Base-by-base conservation (phyloP, 441 rosid species). In the Adansonia gregorii region DNA sequence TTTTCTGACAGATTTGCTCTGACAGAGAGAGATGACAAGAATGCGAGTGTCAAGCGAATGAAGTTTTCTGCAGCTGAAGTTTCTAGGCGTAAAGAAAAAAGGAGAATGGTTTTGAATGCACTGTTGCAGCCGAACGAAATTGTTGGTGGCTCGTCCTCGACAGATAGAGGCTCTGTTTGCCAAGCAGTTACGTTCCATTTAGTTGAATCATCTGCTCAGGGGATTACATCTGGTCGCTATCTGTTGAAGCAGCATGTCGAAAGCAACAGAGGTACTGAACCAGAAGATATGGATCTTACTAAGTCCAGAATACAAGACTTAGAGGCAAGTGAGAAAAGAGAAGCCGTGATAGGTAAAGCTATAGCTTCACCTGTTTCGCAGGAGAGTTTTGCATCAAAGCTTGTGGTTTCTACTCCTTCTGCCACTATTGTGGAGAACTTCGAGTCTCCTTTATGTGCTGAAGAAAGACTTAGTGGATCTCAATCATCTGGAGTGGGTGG, bases 341-440 rank as follows among this genome's bases (percentile, higher is more conserved):
- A 86, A 35, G 35, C 83, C 49, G 79, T 72, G 69, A 48, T 78
- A 46, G 81, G 83, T 78, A 89, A 84, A 80, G 86, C 90, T 78
- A 87, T 85, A 82, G 86, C 94, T 45, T 94, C 97, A 43, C 95
- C 99, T 55, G 86, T 87, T 81, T 90, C 97, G 74, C 93, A 94
- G 85, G 98, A 94, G 89, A 91, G 97, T 82, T 82, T 82, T 66
- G 90, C 88, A 19, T 76, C 88, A 20, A 84, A 76, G 83, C 78
- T 85, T 73, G 78, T 84, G 74, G 84, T 83, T 76, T 82, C 82
- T 46, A 82, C 83, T 79, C 91, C 89, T 76, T 79, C 90, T 74
- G 76, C 81, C 14, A 73, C 83, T 69, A 81, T 67, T 61, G 75
- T 55, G 51, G 86, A 79, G 76, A 87, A 84, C 65, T 74, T 81